Conservation (phyloP, 192 early-diverging fungal species). For the Podila verticillata region DNA sequence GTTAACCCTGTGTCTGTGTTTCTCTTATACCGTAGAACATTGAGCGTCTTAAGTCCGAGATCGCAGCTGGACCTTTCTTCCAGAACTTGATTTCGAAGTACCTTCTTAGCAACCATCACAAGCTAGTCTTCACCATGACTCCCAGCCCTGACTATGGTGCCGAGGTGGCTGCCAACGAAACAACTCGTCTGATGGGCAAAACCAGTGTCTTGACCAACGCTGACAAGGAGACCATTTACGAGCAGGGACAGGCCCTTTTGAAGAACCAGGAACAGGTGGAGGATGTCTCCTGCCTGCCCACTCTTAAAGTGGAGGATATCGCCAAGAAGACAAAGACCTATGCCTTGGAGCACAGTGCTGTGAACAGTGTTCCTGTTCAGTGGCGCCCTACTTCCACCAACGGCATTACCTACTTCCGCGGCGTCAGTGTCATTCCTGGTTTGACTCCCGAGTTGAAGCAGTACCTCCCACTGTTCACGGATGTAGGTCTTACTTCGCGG, state of each 20-base stretch:
- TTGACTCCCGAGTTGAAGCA: slow-evolving; percentile 73
- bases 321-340: slow-evolving; percentile 67
- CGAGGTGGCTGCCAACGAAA: slow-evolving; percentile 69
- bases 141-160: slow-evolving; percentile 74
- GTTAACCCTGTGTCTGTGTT: no score
- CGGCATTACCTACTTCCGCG: slow-evolving; percentile 89
- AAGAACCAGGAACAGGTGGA: slow-evolving; percentile 77
- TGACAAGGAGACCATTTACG: slow-evolving; percentile 69
- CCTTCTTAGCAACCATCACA: slow-evolving; percentile 82
- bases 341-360: slow-evolving; percentile 58
- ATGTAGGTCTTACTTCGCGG: slow-evolving; percentile 55
- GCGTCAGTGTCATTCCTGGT: slow-evolving; percentile 71
- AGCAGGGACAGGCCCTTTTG: slow-evolving; percentile 73
- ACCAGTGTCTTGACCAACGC: slow-evolving; percentile 65
- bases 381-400: slow-evolving; percentile 87
- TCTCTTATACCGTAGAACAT: slow-evolving; percentile 60
- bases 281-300: slow-evolving; percentile 86
- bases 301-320: slow-evolving; percentile 84
- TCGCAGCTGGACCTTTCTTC: slow-evolving; percentile 74
- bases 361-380: slow-evolving; percentile 69
- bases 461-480: slow-evolving; percentile 83
- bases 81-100: slow-evolving; percentile 78
- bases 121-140: slow-evolving; percentile 85
- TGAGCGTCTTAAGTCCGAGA: slow-evolving; percentile 70
- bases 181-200: slow-evolving; percentile 69